Conservation (phyloP, 2,329 filamentous ascomycete species). For the Ophiocordyceps robertsii region DNA sequence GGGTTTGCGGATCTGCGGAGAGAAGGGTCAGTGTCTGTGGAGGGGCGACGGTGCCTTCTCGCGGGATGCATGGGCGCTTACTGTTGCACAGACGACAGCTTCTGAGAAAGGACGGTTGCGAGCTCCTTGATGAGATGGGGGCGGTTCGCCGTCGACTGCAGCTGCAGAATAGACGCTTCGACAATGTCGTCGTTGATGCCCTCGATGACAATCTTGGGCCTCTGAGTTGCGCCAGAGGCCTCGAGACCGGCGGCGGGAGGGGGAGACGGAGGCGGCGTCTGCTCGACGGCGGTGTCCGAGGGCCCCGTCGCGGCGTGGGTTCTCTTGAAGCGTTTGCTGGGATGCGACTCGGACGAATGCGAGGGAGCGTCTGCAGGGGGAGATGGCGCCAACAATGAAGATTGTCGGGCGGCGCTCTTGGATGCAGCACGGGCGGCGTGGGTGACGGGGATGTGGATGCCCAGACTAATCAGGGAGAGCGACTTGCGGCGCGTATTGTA, state of each 20-base stretch:
- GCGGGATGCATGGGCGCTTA: constrained; percentile 35
- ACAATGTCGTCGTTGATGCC: constrained; percentile 93
- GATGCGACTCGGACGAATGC: constrained; percentile 21
- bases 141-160: constrained; percentile 80
- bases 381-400: constrained; percentile 13
- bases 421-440: constrained; percentile 37
- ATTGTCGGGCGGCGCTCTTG: constrained; percentile 15
- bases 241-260: constrained; percentile 14
- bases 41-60: constrained; percentile 1
- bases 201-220: constrained; percentile 46
- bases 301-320: constrained; percentile 45
- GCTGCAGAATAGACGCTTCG: constrained; percentile 73
- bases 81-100: constrained; percentile 80
- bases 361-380: constrained; percentile 13
- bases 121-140: constrained; percentile 94
- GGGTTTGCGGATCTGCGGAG: constrained; percentile 76
- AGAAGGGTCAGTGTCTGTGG: constrained; percentile 13
- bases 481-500: constrained; percentile 98
- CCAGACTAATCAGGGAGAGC: constrained; percentile 80
- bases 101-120: constrained; percentile 61
- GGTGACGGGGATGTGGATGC: constrained; percentile 70
- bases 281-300: constrained; percentile 61
- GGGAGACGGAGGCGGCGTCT: constrained; percentile 50
- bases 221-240: constrained; percentile 10
- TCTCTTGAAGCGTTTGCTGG: constrained; percentile 62